Conservation (phyloP, 495 filamentous ascomycete genomes). For the Aspergillus wentii region DNA sequence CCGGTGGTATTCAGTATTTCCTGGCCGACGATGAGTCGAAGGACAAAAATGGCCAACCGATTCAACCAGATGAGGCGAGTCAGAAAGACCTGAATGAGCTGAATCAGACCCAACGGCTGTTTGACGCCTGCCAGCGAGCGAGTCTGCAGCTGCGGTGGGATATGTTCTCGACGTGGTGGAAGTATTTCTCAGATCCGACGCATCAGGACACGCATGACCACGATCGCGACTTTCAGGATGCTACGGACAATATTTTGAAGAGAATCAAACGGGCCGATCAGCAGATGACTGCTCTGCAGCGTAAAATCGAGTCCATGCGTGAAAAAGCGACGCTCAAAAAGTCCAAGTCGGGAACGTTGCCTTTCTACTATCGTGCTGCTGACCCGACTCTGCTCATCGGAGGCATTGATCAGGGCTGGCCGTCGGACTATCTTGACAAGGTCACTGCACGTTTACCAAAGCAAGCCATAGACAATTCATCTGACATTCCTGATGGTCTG, state of each 20-base stretch:
- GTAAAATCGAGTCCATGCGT: too few species aligned
- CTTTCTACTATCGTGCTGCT: conserved; percentile 18
- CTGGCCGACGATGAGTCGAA: not conserved
- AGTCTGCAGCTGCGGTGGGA: conserved; percentile 8
- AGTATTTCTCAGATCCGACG: too few species aligned
- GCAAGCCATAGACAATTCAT: conserved; percentile 19
- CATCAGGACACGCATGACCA: too few species aligned
- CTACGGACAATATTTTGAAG: too few species aligned
- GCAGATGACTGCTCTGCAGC: too few species aligned
- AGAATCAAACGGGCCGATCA: too few species aligned
- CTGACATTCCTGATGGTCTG: conserved; percentile 5
- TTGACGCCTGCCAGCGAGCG: conserved; percentile 9
- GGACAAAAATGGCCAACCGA: too few species aligned
- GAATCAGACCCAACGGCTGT: conserved; percentile 7
- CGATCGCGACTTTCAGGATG: too few species aligned
- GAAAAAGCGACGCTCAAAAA: not conserved
- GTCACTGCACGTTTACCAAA: conserved; percentile 30
- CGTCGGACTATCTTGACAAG: conserved; percentile 34
- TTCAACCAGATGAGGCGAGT: not conserved
- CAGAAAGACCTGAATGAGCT: conserved; percentile 3
- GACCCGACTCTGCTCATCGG: conserved; percentile 46
- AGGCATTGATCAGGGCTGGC: conserved; percentile 40
- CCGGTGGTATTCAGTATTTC: conserved; percentile 23
- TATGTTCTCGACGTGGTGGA: conserved; percentile 17
- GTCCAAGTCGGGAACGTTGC: conserved; percentile 7